Base-by-base conservation (phyloP, 2,329 filamentous ascomycete genomes). In the Anthostomella pinea region DNA sequence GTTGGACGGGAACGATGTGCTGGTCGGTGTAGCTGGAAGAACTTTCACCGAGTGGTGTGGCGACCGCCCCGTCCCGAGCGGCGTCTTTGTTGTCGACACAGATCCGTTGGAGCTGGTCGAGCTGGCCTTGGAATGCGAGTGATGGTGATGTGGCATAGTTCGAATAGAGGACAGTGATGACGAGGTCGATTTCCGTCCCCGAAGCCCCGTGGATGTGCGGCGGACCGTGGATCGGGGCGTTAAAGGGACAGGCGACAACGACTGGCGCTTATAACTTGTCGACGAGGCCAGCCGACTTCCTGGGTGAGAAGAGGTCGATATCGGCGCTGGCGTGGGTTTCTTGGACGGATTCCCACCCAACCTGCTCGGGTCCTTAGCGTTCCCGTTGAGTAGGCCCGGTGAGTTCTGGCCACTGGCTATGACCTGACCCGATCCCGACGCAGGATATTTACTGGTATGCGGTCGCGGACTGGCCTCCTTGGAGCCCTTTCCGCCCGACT, bases 21-120 rank as follows among this genome's bases (percentile, higher is more conserved):
- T 67, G 0, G 85, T 90, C 0, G 91, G 91, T 0, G 90, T 95
- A 0, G 87, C 87, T 1, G 93, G 91, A 3, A 97, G 78, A n/a
- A 97, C 85, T 65, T 97, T 97, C 53, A 97, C 85, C 0, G 87
- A 95, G 49, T 87, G 79, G 59, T 96, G 89, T 1, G 93, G 91
- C 3, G 84, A 90, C 16, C 86, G 80, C 10, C 77, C 76, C 22
- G 76, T 66, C 27, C 75, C 75, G 32, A 79, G 67, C 2, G 78
- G 80, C 11, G 78, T 83, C 54, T 82, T 84, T 22, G 84, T 72
- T 3, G 79, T 79, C 0, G 83, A 82, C 4, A 84, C 81, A 0
- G 84, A 83, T 15, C 81, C 83, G 41, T 83, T 85, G 5, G 85
- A 95, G 27, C 89, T 95, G 1, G 89, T 93, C 0, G 89, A 96